A percentile compares a stretch with the other conserved stretches of the same genome.
Evolutionary conservation across 805 yeast genomes (phyloP).

Genomic region (Ogataea methanolica): DNA sequence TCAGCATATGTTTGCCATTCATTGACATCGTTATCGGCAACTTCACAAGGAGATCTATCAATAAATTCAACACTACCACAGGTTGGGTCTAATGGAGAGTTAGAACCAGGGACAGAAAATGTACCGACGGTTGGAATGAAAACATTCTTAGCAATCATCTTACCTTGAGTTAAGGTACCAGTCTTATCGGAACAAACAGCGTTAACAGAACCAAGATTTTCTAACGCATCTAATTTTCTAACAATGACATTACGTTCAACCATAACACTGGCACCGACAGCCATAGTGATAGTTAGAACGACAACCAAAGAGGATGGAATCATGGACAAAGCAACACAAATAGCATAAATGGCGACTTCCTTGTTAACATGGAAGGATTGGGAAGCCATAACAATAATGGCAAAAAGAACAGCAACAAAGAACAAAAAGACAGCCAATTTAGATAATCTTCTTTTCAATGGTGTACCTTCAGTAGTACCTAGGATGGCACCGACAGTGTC

Average conservation of each 20-base stretch:
- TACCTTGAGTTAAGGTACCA: constrained; percentile 77
- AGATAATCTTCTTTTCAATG: constrained; percentile 70
- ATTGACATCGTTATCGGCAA: constrained; percentile 32
- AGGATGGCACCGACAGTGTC: constrained; percentile 63
- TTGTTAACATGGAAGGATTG: constrained; percentile 69
- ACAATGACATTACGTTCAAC: constrained; percentile 67
- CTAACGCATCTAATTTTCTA: constrained; percentile 71
- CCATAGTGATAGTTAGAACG: constrained; percentile 82
- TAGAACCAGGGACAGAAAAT: constrained; percentile 46
- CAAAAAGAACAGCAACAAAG: constrained; percentile 75
- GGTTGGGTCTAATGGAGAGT: constrained; percentile 62
- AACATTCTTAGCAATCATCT: constrained; percentile 65
- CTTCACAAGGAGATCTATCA: constrained; percentile 33
- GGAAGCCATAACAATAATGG: constrained; percentile 82
- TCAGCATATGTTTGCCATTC: constrained; percentile 29
- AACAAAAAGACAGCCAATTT: constrained; percentile 72
- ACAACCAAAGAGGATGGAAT: constrained; percentile 78
- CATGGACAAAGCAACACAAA: constrained; percentile 80
- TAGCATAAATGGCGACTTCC: constrained; percentile 84
- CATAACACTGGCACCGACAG: constrained; percentile 74
- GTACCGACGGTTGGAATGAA: constrained; percentile 68
- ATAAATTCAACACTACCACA: constrained; percentile 42
- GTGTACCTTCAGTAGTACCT: constrained; percentile 78
- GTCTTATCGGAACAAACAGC: constrained; percentile 82
- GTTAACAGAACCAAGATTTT: constrained; percentile 73